phyloP scores from a whole-genome alignment of 108 stramenopile genomes.

The Fragilariopsis cylindrus region DNA sequence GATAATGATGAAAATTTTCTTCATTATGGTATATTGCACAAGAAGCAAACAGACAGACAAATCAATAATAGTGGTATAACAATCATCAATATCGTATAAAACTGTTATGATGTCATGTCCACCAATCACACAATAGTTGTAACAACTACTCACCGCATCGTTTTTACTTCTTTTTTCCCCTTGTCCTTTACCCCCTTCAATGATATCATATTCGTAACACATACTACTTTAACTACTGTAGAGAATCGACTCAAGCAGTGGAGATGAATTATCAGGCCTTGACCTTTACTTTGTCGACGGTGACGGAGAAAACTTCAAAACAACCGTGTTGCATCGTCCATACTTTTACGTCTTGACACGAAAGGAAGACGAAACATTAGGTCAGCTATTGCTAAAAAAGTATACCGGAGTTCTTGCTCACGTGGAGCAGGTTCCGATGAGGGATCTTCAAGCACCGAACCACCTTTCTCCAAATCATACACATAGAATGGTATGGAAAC shows the following conservation, averaged over 20 bases:
- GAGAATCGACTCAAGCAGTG: slow-evolving; percentile 36
- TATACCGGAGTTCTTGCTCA: slow-evolving; percentile 57
- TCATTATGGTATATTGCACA: no score
- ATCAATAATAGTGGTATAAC: no score
- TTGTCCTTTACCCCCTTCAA: slow-evolving; percentile 5
- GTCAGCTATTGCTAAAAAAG: slow-evolving; percentile 64
- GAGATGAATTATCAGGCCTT: slow-evolving; percentile 72
- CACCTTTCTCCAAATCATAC: slow-evolving; percentile 55
- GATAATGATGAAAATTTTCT: no score
- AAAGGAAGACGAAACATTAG: slow-evolving; percentile 60
- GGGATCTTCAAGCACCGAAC: slow-evolving; percentile 76
- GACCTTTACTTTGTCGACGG: slow-evolving; percentile 89
- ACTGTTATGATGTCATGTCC: background rate
- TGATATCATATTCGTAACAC: background rate
- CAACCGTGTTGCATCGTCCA: slow-evolving; percentile 84
- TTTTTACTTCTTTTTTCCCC: background rate
- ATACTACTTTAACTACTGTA: background rate
- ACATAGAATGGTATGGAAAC: slow-evolving; percentile 61
- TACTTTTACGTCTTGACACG: slow-evolving; percentile 92
- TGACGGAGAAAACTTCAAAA: slow-evolving; percentile 82
- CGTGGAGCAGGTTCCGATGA: slow-evolving; percentile 66
- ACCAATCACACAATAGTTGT: no score
- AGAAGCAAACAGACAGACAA: no score
- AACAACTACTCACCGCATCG: no score
- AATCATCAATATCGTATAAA: background rate